Evolutionary conservation across 2,329 filamentous ascomycete genomes (phyloP), one percentile per base, ranked within the genome.

Genomic region (Pseudogymnoascus sp.): DNA sequence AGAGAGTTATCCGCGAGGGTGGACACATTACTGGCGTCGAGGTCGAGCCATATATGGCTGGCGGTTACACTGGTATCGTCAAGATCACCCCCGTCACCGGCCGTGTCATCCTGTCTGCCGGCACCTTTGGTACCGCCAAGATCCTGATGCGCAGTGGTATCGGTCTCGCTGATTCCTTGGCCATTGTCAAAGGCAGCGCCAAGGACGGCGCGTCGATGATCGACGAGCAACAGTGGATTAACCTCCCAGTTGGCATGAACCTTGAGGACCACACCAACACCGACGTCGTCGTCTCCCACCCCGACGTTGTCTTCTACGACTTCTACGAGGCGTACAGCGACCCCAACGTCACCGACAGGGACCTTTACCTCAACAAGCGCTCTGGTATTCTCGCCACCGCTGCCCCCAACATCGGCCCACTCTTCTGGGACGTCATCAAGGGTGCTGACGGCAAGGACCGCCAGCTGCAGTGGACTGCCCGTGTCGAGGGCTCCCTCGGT

Each of bases 391-490:
- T 87, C 13, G 77, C 84, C 1, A 82, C 85, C 68, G 82, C 83
- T 21, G 82, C 83, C 1, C 83, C 84, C 19, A 85, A 86, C 70
- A 84, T 87, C 59, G 82, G 82, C 0, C 79, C 83, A 19, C 75
- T 84, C 71, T 81, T 79, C 69, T 85, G 79, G 77, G 82, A 85
- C 63, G 78, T 83, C 62, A 78, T 85, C 67, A 73, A 70, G 26
- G 78, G 78, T 26, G 71, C 72, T 1, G 85, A 89, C 64, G 83
- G 83, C 26, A 79, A 84, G 60, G 77, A 79, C 7, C 78, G 84
- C 52, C 81, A 85, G 65, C 74, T 87, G n/a, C 84, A 88, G 68
- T 88, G 82, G 76, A 87, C 84, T 8, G 79, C 83, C 38, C 79
- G 84, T 64, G 82, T 86, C 23, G 83, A 86, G 63, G 80, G 68